Base-by-base conservation (phyloP, 2,329 filamentous ascomycete species). In the Penicillium nordicum region DNA sequence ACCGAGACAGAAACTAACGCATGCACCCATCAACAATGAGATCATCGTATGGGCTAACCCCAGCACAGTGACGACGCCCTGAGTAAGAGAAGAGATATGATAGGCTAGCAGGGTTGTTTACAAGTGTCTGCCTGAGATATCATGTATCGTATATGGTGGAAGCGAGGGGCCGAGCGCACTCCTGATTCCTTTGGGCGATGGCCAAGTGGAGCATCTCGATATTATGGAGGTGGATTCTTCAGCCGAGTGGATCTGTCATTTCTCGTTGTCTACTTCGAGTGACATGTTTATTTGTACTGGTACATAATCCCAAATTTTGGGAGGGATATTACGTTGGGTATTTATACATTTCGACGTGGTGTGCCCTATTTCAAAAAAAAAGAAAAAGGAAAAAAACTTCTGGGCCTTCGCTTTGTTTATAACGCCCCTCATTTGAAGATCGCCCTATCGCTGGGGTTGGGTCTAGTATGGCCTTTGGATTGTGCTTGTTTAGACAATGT, bases 11-110 rank as follows among this genome's bases (percentile, higher is more conserved):
- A 36, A 29, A 18, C 27, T 51, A 45, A 29, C 38, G 43, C 57
- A 42, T 57, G 53, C 53, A 44, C 44, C 21, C 41, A 47, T 43
- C 57, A 55, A 48, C 53, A 62, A 40, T 60, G 58, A 60, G 46
- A 57, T 60, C 59, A 63, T 55, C 16, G 23, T n/a, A 25, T 12
- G 27, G 53, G 41, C 34, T 27, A 50, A n/a, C 40, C 50, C 49
- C 34, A 45, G 27, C 37, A 16, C 5, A 25, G 52, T 60, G 62
- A 64, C 53, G 57, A 63, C 49, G 42, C 37, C 37, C 42, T 57
- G 37, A 55, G 47, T 58, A 59, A 57, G 12, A 44, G 23, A 12
- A 6, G n/a, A 4, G 16, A 18, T 47, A 45, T 62, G 62, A 66
- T 63, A 64, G 61, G 62, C 12, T 23, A 41, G 32, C 27, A 43